Evolutionary conservation across 108 stramenopile species (phyloP), one percentile per base, ranked within the genome.

Genomic region (Fragilaria crotonensis): DNA sequence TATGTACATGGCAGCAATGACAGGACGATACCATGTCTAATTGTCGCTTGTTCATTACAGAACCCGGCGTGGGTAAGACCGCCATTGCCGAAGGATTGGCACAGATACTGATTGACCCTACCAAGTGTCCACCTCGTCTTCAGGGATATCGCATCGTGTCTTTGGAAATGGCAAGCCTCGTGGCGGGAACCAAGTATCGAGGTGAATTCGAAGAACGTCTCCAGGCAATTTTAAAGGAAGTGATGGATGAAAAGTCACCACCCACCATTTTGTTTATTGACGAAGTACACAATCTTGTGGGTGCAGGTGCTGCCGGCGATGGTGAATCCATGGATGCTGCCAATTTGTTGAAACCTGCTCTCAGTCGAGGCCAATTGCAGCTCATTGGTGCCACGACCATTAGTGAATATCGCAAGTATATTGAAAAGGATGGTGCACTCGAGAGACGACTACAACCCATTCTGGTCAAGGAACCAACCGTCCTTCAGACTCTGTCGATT

Each of bases 311-410:
- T 19, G 74, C 75, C 17, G 90, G 84, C 4, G 90, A 89, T 57
- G 94, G 95, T 30, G 41, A 17, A 17, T 85, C 84, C 18, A 89
- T 93, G 68, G 91, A 96, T 76, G 95, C 91, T 4, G 90, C 86
- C 26, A 93, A 96, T 64, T 77, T 96, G 61, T 74, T 96, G 30
- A 96, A 96, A 71, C 95, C 95, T 0, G 90, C 87, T 19, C 66
- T 96, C 54, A 81, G 91, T 7, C 66, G 95, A 19, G 85, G 89
- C 0, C 72, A 86, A 57, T 60, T 96, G 7, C 84, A 89, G 63
- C 66, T 90, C 44, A 90, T 96, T 51, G 95, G 91, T 7, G 95
- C 95, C 21, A 96, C 95, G 9, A 96, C 95, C 19, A 76, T 91
- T 48, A 56, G 80, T 5, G 95, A 96, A 70, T 93, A 96, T 70